A percentile compares a stretch with the other conserved stretches of the same genome.
Conservation (phyloP, 345 rosid species). For the Acer campestre region DNA sequence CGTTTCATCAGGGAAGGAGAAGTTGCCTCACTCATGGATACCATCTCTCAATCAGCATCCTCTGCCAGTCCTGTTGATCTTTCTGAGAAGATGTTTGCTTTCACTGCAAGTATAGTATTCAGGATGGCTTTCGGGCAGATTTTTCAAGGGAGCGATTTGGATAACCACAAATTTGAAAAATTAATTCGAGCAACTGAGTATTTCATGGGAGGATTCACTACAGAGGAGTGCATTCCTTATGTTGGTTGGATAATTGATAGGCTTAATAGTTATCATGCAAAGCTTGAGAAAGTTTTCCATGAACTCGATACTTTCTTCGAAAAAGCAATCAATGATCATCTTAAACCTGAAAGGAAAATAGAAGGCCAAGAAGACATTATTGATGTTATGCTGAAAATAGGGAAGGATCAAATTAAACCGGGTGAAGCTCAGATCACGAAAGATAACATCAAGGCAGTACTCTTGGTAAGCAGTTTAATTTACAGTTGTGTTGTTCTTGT, state of each 20-base stretch:
- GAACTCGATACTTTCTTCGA: constrained; percentile 41
- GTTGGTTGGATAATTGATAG: constrained; percentile 42
- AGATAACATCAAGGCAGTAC: constrained; percentile 50
- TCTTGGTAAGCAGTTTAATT: constrained; percentile 31
- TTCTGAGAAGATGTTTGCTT: constrained; percentile 22
- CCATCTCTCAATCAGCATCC: constrained; percentile 26
- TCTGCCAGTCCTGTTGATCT: constrained; percentile 27
- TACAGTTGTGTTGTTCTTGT: too few relatives aligned
- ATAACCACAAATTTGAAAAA: constrained; percentile 25
- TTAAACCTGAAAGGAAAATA: constrained; percentile 26
- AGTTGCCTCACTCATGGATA: constrained; percentile 25
- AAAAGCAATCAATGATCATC: constrained; percentile 39
- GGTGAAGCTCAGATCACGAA: constrained; percentile 29
- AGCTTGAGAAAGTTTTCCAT: constrained; percentile 34
- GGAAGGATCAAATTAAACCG: constrained; percentile 29
- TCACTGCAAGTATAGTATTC: constrained; percentile 26
- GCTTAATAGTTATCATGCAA: constrained; percentile 32
- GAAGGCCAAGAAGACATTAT: constrained; percentile 39
- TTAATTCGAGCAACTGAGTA: constrained; percentile 28
- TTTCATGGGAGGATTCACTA: constrained; percentile 31
- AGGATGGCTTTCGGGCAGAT: constrained; percentile 35
- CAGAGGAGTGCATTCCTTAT: constrained; percentile 36
- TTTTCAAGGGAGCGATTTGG: constrained; percentile 35
- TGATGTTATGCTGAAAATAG: constrained; percentile 43
- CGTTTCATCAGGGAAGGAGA: constrained; percentile 39